Conservation (phyloP, 2,329 filamentous ascomycete species). For the Elsinoe fawcettii region DNA sequence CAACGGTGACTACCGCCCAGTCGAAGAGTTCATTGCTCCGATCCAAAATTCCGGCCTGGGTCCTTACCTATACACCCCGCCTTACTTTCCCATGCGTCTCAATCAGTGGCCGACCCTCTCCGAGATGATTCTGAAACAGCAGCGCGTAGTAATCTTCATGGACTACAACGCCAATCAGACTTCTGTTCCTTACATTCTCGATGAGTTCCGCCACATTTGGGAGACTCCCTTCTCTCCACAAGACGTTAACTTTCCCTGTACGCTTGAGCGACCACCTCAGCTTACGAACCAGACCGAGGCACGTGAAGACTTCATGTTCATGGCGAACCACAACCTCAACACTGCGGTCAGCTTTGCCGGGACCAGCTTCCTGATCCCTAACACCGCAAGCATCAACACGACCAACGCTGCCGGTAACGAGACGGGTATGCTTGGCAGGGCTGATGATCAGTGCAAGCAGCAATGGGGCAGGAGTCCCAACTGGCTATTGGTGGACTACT, state of each 20-base stretch:
- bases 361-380: slow-evolving; percentile 60
- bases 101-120: slow-evolving; percentile 78
- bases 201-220: slow-evolving; percentile 84
- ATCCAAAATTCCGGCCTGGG: slow-evolving; percentile 66
- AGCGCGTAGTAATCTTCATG: slow-evolving; percentile 72
- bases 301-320: slow-evolving; percentile 57
- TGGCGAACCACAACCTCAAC: slow-evolving; percentile 90
- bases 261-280: slow-evolving; percentile 64
- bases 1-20: slow-evolving; percentile 68
- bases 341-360: slow-evolving; percentile 62
- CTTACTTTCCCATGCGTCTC: slow-evolving; percentile 60
- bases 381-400: slow-evolving; percentile 58
- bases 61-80: slow-evolving; percentile 65
- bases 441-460: slow-evolving; percentile 55
- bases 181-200: slow-evolving; percentile 72
- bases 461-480: slow-evolving; percentile 60
- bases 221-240: slow-evolving; percentile 79
- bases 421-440: slow-evolving; percentile 57
- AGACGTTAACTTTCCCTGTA: slow-evolving; percentile 66
- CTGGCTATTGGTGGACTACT: slow-evolving; percentile 77
- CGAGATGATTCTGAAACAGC: slow-evolving; percentile 58
- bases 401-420: slow-evolving; percentile 60
- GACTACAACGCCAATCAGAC: slow-evolving; percentile 78
- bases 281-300: slow-evolving; percentile 46
- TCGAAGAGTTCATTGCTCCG: slow-evolving; percentile 56